Evolutionary conservation across 1,284 basidiomycete genomes (phyloP).

Genomic region (Golubevia pallescens): DNA sequence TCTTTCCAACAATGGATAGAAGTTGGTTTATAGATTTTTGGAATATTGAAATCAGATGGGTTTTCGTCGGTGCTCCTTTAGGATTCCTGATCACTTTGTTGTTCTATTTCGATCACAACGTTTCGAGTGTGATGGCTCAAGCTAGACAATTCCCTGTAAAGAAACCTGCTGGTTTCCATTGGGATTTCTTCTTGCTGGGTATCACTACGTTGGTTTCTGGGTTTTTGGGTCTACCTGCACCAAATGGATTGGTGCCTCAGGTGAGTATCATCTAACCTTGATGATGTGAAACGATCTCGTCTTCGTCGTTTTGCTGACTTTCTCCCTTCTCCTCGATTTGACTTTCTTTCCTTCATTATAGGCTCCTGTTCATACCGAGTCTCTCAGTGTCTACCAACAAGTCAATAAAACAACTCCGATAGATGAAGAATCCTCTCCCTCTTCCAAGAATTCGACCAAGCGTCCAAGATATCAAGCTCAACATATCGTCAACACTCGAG

Average conservation of each 20-base stretch:
- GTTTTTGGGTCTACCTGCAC: constrained; percentile 86
- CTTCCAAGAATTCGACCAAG: constrained; percentile 19
- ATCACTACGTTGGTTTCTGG: constrained; percentile 90
- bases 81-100: constrained; percentile 65
- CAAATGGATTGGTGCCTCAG: constrained; percentile 89
- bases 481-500: constrained; percentile 42
- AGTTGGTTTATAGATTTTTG: constrained; percentile 94
- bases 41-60: constrained; percentile 86
- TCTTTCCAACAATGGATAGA: constrained; percentile 28
- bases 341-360: no score
- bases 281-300: no score
- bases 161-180: constrained; percentile 92
- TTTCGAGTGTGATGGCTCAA: constrained; percentile 81
- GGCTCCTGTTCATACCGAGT: constrained; percentile 89
- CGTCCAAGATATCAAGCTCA: constrained; percentile 4
- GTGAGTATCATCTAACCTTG: no score
- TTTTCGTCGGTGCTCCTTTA: constrained; percentile 78
- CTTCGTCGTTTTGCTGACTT: no score
- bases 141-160: constrained; percentile 85
- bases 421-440: constrained; percentile 39
- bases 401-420: constrained; percentile 25
- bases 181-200: constrained; percentile 76
- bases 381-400: constrained; percentile 77
- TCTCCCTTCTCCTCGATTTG: no score
- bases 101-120: constrained; percentile 72